Percentiles rank a stretch among this genome's conserved stretches.
Evolutionary conservation across 495 filamentous ascomycete species (phyloP).

Genomic region (Thozetella sp.): DNA sequence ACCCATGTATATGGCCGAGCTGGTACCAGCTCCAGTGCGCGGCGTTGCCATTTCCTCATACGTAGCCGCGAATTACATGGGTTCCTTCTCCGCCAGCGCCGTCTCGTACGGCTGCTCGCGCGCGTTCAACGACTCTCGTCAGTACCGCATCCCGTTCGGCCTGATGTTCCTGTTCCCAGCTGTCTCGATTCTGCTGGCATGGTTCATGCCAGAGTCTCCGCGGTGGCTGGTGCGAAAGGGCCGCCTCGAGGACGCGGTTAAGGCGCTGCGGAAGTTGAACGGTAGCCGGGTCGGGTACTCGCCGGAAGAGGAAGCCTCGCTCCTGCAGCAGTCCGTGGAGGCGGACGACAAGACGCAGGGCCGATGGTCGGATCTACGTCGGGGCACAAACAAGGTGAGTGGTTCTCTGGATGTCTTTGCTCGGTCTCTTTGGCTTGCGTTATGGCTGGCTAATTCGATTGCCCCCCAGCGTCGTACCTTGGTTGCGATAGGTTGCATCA

Average conservation of each 20-base stretch:
- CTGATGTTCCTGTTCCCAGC: conserved; percentile 53
- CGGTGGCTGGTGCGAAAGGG: conserved; percentile 55
- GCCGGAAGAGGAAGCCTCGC: conserved; percentile 38
- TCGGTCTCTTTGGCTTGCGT: no score
- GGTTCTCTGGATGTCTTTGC: no score
- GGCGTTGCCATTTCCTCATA: conserved; percentile 49
- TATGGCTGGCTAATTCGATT: conserved; percentile 30
- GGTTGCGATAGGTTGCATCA: conserved; percentile 45
- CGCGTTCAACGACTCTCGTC: not conserved
- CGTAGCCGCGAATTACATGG: conserved; percentile 49
- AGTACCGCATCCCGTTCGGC: conserved; percentile 55
- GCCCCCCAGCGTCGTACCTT: conserved; percentile 32
- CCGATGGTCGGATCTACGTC: conserved; percentile 39
- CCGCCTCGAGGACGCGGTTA: conserved; percentile 34
- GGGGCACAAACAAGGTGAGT: conserved; percentile 37
- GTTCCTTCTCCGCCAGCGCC: conserved; percentile 28
- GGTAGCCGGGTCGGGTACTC: conserved; percentile 22
- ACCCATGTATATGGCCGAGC: conserved; percentile 57
- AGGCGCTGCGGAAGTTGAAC: conserved; percentile 31
- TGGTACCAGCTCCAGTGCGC: conserved; percentile 35
- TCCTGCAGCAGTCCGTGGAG: conserved; percentile 49
- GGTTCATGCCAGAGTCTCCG: conserved; percentile 58
- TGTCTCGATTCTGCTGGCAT: conserved; percentile 46
- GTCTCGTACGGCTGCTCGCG: conserved; percentile 21
- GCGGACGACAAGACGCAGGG: conserved; percentile 47